A percentile compares a stretch with the other conserved stretches of the same genome.
These are phyloP conservation scores for Lipomyces spencermartinsiae DNA, from an alignment of 805 yeast species.

Conservation along the genomic window DNA sequence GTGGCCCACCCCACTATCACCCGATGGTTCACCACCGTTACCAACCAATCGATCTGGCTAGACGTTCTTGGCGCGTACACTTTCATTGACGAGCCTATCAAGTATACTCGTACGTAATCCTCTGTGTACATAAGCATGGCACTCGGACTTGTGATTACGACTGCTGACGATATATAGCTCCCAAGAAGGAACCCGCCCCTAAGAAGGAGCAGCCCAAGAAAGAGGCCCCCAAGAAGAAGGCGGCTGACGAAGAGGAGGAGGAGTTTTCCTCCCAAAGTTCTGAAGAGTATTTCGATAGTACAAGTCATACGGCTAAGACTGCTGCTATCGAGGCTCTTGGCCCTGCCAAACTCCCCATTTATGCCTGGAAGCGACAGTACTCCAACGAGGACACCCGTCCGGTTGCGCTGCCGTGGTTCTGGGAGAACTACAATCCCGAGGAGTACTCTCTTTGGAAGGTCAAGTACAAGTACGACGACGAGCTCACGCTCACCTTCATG, in stretches of 20 bases:
- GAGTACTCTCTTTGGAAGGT: constrained; percentile 97
- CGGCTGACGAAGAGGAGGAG: constrained; percentile 46
- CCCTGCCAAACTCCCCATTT: constrained; percentile 70
- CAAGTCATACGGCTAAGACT: no score
- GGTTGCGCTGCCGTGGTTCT: constrained; percentile 96
- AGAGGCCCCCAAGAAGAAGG: constrained; percentile 41
- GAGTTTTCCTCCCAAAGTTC: no score
- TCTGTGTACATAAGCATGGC: background rate
- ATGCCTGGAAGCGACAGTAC: constrained; percentile 96
- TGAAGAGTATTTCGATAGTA: no score
- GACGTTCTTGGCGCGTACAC: constrained; percentile 55
- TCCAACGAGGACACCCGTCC: constrained; percentile 97
- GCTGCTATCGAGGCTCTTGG: constrained; percentile 82
- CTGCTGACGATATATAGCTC: background rate
- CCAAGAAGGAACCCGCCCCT: constrained; percentile 58
- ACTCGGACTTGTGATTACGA: background rate
- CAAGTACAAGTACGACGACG: constrained; percentile 97
- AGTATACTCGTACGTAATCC: constrained; percentile 50
- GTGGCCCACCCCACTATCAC: constrained; percentile 63
- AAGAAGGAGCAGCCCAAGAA: constrained; percentile 67
- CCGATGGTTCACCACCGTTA: constrained; percentile 74
- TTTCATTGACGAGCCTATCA: constrained; percentile 69
- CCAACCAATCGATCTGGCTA: constrained; percentile 54
- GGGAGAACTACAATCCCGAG: constrained; percentile 89
- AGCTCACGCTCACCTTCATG: constrained; percentile 96